Evolutionary conservation across 2,329 filamentous ascomycete species (phyloP).

Genomic region (Coniochaeta sp.): DNA sequence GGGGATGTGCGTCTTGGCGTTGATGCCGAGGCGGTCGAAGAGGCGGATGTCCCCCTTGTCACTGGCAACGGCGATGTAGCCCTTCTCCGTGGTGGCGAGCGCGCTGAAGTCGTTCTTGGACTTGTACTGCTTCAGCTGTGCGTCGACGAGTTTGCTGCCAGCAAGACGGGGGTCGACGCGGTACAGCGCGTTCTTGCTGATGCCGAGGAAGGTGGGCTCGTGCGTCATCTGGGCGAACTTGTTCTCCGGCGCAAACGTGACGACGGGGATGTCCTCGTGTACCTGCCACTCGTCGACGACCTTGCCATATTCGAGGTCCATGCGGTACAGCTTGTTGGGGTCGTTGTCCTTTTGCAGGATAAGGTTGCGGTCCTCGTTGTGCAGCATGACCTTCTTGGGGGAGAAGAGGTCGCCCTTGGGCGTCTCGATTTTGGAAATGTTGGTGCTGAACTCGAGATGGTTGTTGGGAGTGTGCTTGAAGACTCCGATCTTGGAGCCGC

Average conservation of each 20-base stretch:
- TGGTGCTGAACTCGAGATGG: slow-evolving; percentile 90
- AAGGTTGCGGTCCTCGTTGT: slow-evolving; percentile 83
- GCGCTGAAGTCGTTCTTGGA: slow-evolving; percentile 99
- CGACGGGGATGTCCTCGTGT: slow-evolving; percentile 89
- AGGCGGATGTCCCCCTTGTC: slow-evolving; percentile 96
- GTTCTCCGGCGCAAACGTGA: slow-evolving; percentile 88
- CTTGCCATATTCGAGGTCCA: slow-evolving; percentile 97
- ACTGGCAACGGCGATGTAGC: slow-evolving; percentile 92
- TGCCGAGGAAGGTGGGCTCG: slow-evolving; percentile 90
- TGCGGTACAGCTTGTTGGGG: slow-evolving; percentile 86
- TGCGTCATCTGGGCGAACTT: slow-evolving; percentile 98
- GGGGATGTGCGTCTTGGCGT: slow-evolving; percentile 94
- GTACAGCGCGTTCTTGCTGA: slow-evolving; percentile 88
- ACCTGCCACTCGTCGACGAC: slow-evolving; percentile 98
- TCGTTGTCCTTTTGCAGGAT: slow-evolving; percentile 78
- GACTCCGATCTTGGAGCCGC: slow-evolving; percentile 95
- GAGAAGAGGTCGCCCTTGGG: slow-evolving; percentile 82
- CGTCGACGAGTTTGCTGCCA: slow-evolving; percentile 92
- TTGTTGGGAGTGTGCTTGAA: slow-evolving; percentile 96
- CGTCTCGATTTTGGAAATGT: slow-evolving; percentile 91
- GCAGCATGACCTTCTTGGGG: slow-evolving; percentile 94
- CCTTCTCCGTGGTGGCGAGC: slow-evolving; percentile 89
- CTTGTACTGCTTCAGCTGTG: slow-evolving; percentile 88
- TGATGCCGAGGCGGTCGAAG: slow-evolving; percentile 92
- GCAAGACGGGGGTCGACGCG: slow-evolving; percentile 81